These are phyloP conservation scores for Lecanosticta acicola DNA, from an alignment of 2,329 filamentous ascomycete species.

Conservation along the genomic window DNA sequence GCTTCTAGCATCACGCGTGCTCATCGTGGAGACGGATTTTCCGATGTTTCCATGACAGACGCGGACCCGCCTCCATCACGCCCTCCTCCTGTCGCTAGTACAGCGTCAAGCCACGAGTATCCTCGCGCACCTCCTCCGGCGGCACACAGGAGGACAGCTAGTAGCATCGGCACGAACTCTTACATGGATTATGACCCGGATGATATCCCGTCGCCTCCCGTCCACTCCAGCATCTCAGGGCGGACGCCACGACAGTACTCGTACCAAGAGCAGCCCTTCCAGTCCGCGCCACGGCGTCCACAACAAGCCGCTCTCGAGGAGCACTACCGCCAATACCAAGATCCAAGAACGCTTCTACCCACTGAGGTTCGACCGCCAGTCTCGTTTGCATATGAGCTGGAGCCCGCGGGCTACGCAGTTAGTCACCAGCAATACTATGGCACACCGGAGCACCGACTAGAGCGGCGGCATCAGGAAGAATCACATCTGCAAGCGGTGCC, in stretches of 20 bases:
- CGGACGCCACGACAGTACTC: background rate
- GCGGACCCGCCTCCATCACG: background rate
- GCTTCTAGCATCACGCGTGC: background rate
- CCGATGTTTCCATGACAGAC: background rate
- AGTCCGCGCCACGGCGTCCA: background rate
- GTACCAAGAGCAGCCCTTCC: background rate
- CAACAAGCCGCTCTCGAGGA: background rate
- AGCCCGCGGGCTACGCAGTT: background rate
- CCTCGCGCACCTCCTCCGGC: conserved; percentile 4
- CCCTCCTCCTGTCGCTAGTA: background rate
- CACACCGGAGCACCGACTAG: background rate
- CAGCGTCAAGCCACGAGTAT: background rate
- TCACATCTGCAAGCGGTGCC: background rate
- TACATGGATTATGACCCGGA: background rate
- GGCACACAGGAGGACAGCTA: background rate
- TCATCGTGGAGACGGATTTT: background rate
- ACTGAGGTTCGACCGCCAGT: background rate
- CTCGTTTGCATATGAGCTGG: conserved; percentile 2
- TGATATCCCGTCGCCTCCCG: background rate
- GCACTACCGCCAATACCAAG: background rate
- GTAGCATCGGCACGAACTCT: conserved; percentile 1
- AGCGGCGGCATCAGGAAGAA: background rate
- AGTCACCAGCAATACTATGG: too few relatives aligned
- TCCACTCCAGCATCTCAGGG: background rate
- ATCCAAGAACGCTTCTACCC: conserved; percentile 1